These are phyloP conservation scores for Tetraselmis striata DNA, from an alignment of 139 green algal genomes.

Conservation along the genomic window DNA sequence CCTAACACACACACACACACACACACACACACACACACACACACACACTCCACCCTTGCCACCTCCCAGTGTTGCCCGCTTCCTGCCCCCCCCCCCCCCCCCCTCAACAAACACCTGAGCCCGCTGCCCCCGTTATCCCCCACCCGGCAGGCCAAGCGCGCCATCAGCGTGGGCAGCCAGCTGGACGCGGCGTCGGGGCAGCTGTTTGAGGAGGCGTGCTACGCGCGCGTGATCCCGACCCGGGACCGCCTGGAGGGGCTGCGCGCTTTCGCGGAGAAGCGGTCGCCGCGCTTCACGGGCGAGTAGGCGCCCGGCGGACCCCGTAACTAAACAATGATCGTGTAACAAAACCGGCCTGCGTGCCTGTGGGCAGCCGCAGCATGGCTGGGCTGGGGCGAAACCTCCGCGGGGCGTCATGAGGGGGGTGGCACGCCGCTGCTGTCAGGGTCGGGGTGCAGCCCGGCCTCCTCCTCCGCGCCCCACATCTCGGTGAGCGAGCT, in stretches of 20 bases:
- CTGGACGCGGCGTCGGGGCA: slow-evolving; percentile 54
- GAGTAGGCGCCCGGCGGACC: slow-evolving; percentile 44
- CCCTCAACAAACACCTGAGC: no score
- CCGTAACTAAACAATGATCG: slow-evolving; percentile 24
- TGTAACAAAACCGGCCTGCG: no score
- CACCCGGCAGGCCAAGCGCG: slow-evolving; percentile 61
- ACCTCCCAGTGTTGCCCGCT: no score
- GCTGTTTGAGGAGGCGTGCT: slow-evolving; percentile 63
- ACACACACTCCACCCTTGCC: no score
- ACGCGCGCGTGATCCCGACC: slow-evolving; percentile 59
- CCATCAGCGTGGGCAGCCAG: slow-evolving; percentile 56
- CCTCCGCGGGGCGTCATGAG: slow-evolving; percentile 15
- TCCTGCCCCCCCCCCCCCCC: background rate
- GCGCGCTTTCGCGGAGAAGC: slow-evolving; percentile 77
- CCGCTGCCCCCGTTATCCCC: no score
- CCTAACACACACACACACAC: no score
- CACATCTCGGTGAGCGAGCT: slow-evolving; percentile 4
- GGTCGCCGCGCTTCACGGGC: slow-evolving; percentile 63
- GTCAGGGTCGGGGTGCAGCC: background rate
- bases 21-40: no score
- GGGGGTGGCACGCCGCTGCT: background rate
- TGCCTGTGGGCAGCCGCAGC: no score
- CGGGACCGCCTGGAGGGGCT: slow-evolving; percentile 73
- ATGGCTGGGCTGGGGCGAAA: no score
- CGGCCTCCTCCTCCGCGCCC: slow-evolving; percentile 3